A percentile compares a stretch with the other conserved stretches of the same genome.
phyloP scores from a whole-genome alignment of 768 basidiomycete genomes.

The Calocera viscosa region DNA sequence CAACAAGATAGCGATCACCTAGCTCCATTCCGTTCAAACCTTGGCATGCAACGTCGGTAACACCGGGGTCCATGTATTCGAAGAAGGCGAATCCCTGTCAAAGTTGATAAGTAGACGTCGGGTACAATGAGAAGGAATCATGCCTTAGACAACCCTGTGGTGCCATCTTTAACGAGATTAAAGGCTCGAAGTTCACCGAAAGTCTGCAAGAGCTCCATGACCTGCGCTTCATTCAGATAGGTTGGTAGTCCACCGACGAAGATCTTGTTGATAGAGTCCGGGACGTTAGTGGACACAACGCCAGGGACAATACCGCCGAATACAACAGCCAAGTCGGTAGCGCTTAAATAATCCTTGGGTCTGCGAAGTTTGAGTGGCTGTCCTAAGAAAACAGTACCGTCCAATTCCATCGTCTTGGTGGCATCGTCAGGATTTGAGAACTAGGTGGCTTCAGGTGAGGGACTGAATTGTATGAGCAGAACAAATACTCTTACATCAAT shows the following conservation, averaged over 20 bases:
- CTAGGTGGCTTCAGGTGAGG: constrained; percentile 32
- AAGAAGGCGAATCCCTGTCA: constrained; percentile 94
- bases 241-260: constrained; percentile 93
- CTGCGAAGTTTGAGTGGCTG: constrained; percentile 94
- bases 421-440: constrained; percentile 97
- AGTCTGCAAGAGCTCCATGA: constrained; percentile 91
- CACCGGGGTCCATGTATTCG: constrained; percentile 80
- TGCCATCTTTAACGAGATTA: constrained; percentile 92
- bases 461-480: constrained; percentile 13
- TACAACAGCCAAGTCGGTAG: constrained; percentile 45
- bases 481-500: constrained; percentile 57
- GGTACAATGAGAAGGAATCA: constrained; percentile 12
- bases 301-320: constrained; percentile 70
- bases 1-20: constrained; percentile 87
- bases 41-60: constrained; percentile 92
- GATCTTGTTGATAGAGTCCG: constrained; percentile 94
- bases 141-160: constrained; percentile 79
- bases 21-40: constrained; percentile 96
- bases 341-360: constrained; percentile 85
- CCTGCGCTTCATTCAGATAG: constrained; percentile 96
- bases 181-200: constrained; percentile 97
- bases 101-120: background rate
- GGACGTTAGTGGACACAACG: constrained; percentile 90
- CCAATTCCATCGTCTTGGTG: constrained; percentile 91
- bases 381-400: constrained; percentile 91